phyloP scores from a whole-genome alignment of 2,329 filamentous ascomycete genomes.

The Fusarium sp. region DNA sequence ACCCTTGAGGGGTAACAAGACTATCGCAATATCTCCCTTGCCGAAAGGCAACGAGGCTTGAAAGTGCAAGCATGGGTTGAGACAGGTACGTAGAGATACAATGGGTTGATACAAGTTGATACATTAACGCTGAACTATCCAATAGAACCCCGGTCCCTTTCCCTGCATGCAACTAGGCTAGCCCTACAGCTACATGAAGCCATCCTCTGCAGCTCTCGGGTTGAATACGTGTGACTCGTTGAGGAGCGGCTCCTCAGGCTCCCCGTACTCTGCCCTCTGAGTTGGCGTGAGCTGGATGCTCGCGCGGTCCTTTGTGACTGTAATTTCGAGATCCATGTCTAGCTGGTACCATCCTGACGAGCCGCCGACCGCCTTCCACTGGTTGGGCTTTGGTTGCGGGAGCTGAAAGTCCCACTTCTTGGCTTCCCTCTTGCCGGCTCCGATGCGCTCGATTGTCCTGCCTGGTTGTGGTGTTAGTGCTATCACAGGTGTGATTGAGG shows the following conservation, averaged over 20 bases:
- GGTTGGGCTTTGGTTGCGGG: not conserved
- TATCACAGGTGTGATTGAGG: not conserved
- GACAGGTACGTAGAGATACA: not conserved
- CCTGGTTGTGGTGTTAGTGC: not conserved
- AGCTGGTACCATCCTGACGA: conserved; percentile 1
- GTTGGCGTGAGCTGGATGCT: conserved; percentile 4
- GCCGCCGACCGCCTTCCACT: not conserved
- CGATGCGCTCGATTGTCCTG: not conserved
- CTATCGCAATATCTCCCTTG: not conserved
- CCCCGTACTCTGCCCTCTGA: not conserved
- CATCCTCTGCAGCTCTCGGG: not conserved
- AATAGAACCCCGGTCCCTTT: not conserved
- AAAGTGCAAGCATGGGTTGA: not conserved
- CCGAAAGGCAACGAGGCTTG: conserved; percentile 4
- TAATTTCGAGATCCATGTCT: conserved; percentile 20
- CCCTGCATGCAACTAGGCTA: not conserved
- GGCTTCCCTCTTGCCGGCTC: not conserved
- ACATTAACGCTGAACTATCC: not conserved
- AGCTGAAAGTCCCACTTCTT: not conserved
- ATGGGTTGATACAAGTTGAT: conserved; percentile 4
- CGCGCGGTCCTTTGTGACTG: not conserved
- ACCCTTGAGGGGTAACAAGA: not conserved
- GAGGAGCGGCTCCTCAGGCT: not conserved
- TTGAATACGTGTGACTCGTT: not conserved
- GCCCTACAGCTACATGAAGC: not conserved